Conservation (phyloP, 768 basidiomycete species). For the Heimioporus sp. region DNA sequence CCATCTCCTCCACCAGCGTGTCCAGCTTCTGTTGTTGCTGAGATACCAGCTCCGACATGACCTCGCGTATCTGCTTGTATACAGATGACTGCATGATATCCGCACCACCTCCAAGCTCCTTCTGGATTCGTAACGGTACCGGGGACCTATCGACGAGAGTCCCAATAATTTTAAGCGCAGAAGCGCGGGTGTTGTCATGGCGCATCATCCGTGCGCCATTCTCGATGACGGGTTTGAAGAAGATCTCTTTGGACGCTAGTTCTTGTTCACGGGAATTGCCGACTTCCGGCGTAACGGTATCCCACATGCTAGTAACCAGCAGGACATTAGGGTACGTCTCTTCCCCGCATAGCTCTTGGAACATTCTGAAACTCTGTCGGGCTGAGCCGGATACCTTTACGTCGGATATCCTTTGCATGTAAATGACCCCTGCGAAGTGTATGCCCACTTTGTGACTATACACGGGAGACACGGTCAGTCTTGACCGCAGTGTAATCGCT, state of each 20-base stretch:
- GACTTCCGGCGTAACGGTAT: slow-evolving; percentile 31
- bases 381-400: slow-evolving; percentile 46
- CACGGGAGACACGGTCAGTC: background rate
- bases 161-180: slow-evolving; percentile 44
- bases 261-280: slow-evolving; percentile 42
- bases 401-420: slow-evolving; percentile 52
- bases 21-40: slow-evolving; percentile 45
- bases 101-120: slow-evolving; percentile 46
- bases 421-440: slow-evolving; percentile 46
- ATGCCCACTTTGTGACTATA: slow-evolving; percentile 23
- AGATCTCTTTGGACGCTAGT: slow-evolving; percentile 39
- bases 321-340: slow-evolving; percentile 44
- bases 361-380: slow-evolving; percentile 46
- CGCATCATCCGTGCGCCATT: slow-evolving; percentile 44
- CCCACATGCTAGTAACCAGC: slow-evolving; percentile 56
- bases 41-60: slow-evolving; percentile 44
- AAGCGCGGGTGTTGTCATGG: slow-evolving; percentile 41
- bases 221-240: slow-evolving; percentile 50
- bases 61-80: slow-evolving; percentile 48
- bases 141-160: slow-evolving; percentile 38
- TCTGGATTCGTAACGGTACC: slow-evolving; percentile 47
- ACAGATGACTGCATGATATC: slow-evolving; percentile 52
- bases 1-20: slow-evolving; percentile 43
- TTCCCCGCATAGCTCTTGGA: slow-evolving; percentile 52
- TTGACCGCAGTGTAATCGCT: background rate